Evolutionary conservation across 345 rosid species (phyloP), one percentile per base, ranked within the genome.

Genomic region (Aquilaria malaccensis): DNA sequence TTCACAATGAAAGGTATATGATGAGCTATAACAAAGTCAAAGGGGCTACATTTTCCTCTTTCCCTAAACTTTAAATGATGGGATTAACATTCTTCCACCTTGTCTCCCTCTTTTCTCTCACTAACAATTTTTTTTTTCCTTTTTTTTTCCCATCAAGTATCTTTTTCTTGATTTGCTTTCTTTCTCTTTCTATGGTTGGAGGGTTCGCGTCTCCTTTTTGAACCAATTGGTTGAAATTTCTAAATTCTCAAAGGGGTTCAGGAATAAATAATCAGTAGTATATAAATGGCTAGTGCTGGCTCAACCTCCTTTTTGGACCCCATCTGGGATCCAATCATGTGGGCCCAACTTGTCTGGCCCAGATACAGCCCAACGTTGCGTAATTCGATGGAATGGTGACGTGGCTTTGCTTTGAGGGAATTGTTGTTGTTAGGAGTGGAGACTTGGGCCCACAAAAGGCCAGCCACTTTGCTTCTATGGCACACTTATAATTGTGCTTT

Each of bases 21-120:
- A 83, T 78, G 86, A 76, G 75, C 47, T 33, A 66, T 51, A 33
- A 37, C 55, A 79, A 77, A 83, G 88, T 85, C 81, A 83, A 84
- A 80, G 75, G 79, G 76, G 64, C 22, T 70, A 58, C 71, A 46
- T 72, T 62, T 65, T 66, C 49, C 45, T 46, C 30, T 51, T 51
- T 72, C 33, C 76, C 43, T 60, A 66, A 76, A 74, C 82, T 87
- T 73, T 84, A 83, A 73, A 74, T 78, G 90, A 81, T 83, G 83
- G 91, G 83, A 86, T 88, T 83, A 89, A 86, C 87, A 85, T 86
- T 70, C 96, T 81, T 86, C 95, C 96, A 86, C 87, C 88, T 89
- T 92, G 98, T 85, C 95, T 72, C 96, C 83, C 76, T 61, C 79
- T 3, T 47, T 58, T 48, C 49, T 62, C 52, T 50, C 70, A 51